Evolutionary conservation across 2,329 filamentous ascomycete genomes (phyloP).

Genomic region (Xylariales sp.): DNA sequence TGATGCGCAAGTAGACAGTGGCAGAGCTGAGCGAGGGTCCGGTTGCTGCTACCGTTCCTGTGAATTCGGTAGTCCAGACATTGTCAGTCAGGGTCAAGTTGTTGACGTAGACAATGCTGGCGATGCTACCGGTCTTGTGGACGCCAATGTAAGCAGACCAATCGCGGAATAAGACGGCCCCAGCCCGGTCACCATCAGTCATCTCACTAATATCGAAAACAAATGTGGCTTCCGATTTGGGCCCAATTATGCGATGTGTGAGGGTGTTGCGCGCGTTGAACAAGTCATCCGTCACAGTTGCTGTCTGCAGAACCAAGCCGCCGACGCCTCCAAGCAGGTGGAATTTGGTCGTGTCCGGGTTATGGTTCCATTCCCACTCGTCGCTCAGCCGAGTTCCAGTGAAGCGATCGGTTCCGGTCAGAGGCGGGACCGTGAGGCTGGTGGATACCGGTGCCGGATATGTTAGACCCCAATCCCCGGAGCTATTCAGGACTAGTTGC

Average conservation of each 20-base stretch:
- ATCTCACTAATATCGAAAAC: constrained; percentile 41
- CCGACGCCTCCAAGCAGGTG: constrained; percentile 23
- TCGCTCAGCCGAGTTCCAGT: constrained; percentile 30
- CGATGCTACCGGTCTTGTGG: constrained; percentile 23
- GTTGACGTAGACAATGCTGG: constrained; percentile 24
- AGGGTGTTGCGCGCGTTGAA: constrained; percentile 39
- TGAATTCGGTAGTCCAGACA: constrained; percentile 15
- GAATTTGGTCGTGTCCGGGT: constrained; percentile 44
- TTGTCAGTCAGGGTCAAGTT: constrained; percentile 18
- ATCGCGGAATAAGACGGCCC: constrained; percentile 47
- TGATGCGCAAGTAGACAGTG: constrained; percentile 29
- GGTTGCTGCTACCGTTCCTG: constrained; percentile 18
- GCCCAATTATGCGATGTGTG: constrained; percentile 37
- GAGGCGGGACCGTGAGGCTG: constrained; percentile 15
- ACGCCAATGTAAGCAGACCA: constrained; percentile 46
- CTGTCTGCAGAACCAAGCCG: constrained; percentile 40
- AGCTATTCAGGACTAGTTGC: constrained; percentile 30
- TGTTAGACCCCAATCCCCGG: constrained; percentile 35
- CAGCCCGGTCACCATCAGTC: constrained; percentile 43
- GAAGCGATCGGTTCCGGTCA: constrained; percentile 39
- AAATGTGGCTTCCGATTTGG: constrained; percentile 41
- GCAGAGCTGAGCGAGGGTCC: constrained; percentile 18
- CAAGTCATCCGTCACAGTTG: constrained; percentile 45
- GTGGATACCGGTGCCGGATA: constrained; percentile 28
- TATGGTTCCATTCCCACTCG: constrained; percentile 58